A percentile compares a stretch with the other conserved stretches of the same genome.
phyloP scores from a whole-genome alignment of 345 rosid genomes.

The Salix dunnii region DNA sequence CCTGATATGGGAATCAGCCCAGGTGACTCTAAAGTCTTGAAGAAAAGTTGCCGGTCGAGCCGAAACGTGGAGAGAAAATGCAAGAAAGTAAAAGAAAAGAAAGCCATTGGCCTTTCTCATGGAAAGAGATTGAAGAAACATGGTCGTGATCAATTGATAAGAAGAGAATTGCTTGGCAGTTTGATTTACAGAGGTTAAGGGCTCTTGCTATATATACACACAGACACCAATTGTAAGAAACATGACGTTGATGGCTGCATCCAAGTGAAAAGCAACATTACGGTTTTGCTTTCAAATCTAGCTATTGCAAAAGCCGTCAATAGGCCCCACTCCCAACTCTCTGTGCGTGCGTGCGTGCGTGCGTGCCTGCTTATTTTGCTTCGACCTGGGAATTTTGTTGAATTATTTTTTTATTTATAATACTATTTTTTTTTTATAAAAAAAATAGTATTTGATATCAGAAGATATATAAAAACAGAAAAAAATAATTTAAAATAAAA shows the following conservation, averaged over 20 bases:
- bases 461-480: too few species aligned
- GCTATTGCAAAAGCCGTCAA: conserved; percentile 67
- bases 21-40: conserved; percentile 61
- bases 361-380: not conserved
- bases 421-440: too few species aligned
- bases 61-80: conserved; percentile 26
- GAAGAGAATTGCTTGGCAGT: not conserved
- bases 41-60: conserved; percentile 61
- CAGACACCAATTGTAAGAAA: conserved; percentile 18
- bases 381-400: not conserved
- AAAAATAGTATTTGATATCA: too few species aligned
- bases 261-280: conserved; percentile 33
- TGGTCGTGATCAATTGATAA: conserved; percentile 17
- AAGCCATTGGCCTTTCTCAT: conserved; percentile 3
- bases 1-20: conserved; percentile 71
- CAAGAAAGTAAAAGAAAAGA: conserved; percentile 26
- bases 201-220: conserved; percentile 7
- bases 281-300: conserved; percentile 57
- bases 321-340: conserved; percentile 44
- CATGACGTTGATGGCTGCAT: conserved; percentile 33
- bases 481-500: too few species aligned
- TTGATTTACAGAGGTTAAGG: conserved; percentile 22
- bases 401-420: too few species aligned
- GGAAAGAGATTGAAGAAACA: not conserved
- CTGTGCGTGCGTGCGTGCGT: not conserved